phyloP scores from a whole-genome alignment of 2,329 filamentous ascomycete species.

The Trichoderma oligosporum region DNA sequence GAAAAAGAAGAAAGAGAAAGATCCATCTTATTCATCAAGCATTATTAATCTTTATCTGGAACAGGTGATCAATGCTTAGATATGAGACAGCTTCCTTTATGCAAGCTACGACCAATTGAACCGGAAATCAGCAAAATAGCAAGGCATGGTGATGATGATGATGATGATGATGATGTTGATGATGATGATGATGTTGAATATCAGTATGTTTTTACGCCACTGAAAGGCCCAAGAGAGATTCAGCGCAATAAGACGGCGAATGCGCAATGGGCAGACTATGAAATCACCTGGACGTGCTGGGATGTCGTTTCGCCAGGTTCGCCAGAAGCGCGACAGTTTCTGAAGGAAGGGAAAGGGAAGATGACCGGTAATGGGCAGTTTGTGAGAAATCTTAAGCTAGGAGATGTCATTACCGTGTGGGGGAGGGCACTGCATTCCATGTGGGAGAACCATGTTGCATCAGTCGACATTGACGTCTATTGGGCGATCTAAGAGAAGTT shows the following conservation, averaged over 20 bases:
- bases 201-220: background rate
- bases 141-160: too few species aligned
- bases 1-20: background rate
- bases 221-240: conserved; percentile 36
- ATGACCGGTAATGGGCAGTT: conserved; percentile 52
- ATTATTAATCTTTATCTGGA: background rate
- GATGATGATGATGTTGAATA: background rate
- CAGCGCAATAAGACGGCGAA: conserved; percentile 45
- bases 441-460: conserved; percentile 52
- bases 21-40: too few species aligned
- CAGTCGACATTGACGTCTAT: conserved; percentile 53
- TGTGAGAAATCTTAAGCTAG: conserved; percentile 51
- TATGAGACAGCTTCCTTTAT: background rate
- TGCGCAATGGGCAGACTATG: conserved; percentile 36
- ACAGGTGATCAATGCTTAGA: background rate
- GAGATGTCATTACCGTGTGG: conserved; percentile 61
- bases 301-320: conserved; percentile 47
- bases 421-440: conserved; percentile 52
- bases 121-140: background rate
- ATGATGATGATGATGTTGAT: background rate
- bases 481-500: conserved; percentile 45
- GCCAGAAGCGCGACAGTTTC: conserved; percentile 36
- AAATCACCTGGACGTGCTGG: conserved; percentile 50
- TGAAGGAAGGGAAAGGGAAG: conserved; percentile 45
- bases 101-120: conserved; percentile 11